phyloP scores from a whole-genome alignment of 352 stramenopile species.

The Phytophthora syringae region DNA sequence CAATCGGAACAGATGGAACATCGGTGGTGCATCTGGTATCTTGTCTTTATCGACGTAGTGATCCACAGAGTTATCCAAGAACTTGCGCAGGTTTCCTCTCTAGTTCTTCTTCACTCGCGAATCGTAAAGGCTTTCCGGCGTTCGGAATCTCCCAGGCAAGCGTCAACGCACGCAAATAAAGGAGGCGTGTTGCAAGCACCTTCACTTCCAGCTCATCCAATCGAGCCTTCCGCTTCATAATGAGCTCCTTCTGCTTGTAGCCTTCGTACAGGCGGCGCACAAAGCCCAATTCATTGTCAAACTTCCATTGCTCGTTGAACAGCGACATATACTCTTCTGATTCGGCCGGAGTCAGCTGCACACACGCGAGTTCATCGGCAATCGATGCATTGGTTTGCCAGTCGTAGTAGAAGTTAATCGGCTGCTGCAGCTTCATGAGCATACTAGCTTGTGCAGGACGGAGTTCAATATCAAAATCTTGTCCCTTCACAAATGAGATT shows the following conservation, averaged over 20 bases:
- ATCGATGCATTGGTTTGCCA: constrained; percentile 65
- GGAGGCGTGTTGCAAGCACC: constrained; percentile 58
- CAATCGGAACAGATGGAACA: constrained; percentile 69
- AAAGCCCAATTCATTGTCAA: constrained; percentile 61
- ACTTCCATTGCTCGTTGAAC: constrained; percentile 60
- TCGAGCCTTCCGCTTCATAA: constrained; percentile 43
- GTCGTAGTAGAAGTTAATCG: constrained; percentile 71
- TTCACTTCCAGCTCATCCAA: constrained; percentile 67
- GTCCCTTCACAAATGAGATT: constrained; percentile 46
- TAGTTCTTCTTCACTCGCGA: constrained; percentile 48
- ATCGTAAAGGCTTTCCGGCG: constrained; percentile 54
- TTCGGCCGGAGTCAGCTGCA: constrained; percentile 55
- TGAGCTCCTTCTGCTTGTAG: constrained; percentile 53
- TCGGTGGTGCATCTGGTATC: constrained; percentile 44
- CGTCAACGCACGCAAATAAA: constrained; percentile 66
- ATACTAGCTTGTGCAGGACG: constrained; percentile 69
- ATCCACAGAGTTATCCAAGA: constrained; percentile 68
- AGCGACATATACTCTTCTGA: constrained; percentile 67
- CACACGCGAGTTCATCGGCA: constrained; percentile 66
- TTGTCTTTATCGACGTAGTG: constrained; percentile 62
- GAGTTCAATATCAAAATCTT: constrained; percentile 55
- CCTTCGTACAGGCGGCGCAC: constrained; percentile 41
- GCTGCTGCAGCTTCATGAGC: constrained; percentile 62
- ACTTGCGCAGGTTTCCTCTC: constrained; percentile 62
- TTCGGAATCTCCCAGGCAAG: constrained; percentile 74